A percentile compares a stretch with the other conserved stretches of the same genome.
These are phyloP conservation scores for Oryza brachyantha DNA, from an alignment of 176 grass and related monocot species.

Conservation along the genomic window DNA sequence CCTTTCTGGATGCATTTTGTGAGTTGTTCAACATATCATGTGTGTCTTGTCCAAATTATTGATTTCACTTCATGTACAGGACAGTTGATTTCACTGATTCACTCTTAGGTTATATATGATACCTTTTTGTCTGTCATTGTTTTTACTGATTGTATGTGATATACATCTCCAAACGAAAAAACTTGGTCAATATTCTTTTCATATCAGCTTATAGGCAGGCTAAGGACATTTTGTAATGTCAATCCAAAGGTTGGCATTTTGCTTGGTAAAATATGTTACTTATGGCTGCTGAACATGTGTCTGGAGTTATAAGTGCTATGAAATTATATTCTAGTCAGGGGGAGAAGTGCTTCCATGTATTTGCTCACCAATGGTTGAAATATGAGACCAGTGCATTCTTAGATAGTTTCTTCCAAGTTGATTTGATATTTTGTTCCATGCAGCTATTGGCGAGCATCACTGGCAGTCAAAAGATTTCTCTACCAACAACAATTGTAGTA, in stretches of 20 bases:
- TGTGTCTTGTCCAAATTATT: neutral
- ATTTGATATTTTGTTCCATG: constrained; percentile 10
- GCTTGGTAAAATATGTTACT: neutral
- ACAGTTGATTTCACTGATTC: neutral
- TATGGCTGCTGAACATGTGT: neutral
- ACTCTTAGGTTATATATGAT: neutral
- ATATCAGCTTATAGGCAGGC: neutral
- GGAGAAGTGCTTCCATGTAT: neutral
- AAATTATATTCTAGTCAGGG: neutral
- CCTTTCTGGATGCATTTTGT: neutral
- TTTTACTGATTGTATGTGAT: neutral
- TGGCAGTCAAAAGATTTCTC: constrained; percentile 81
- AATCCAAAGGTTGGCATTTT: neutral
- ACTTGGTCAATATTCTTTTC: neutral
- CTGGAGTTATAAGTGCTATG: neutral
- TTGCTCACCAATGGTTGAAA: neutral
- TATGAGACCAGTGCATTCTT: neutral
- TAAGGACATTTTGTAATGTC: neutral
- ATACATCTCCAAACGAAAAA: neutral
- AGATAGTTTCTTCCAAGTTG: neutral
- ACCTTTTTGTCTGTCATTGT: neutral
- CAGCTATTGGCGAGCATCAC: constrained; percentile 79
- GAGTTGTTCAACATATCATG: neutral
- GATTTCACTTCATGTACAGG: neutral
- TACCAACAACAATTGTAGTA: constrained; percentile 67